phyloP scores from a whole-genome alignment of 108 stramenopile species.

The Pseudonitzschia pungens region DNA sequence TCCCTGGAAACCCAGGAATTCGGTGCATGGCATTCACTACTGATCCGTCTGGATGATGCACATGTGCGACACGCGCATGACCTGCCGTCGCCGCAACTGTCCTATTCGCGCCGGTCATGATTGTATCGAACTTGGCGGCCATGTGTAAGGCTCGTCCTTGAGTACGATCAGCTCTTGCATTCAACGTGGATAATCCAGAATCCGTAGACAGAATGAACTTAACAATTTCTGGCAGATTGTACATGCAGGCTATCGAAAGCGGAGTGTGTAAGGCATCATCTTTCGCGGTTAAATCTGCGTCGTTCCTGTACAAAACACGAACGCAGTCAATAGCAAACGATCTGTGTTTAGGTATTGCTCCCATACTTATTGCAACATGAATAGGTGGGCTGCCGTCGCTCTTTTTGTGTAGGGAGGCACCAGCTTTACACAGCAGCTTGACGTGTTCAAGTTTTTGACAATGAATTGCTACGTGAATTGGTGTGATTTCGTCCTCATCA shows the following conservation, averaged over 20 bases:
- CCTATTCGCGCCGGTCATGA: slow-evolving; percentile 17
- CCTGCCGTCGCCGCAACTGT: slow-evolving; percentile 27
- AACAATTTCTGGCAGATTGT: slow-evolving; percentile 67
- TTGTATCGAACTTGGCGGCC: slow-evolving; percentile 80
- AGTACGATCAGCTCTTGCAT: slow-evolving; percentile 65
- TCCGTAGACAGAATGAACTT: slow-evolving; percentile 59
- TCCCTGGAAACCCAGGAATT: slow-evolving; percentile 46
- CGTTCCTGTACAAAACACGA: slow-evolving; percentile 48
- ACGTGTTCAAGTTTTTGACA: slow-evolving; percentile 80
- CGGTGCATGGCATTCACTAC: slow-evolving; percentile 33
- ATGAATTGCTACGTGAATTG: slow-evolving; percentile 86
- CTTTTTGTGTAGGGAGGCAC: slow-evolving; percentile 65
- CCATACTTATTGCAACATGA: slow-evolving; percentile 84
- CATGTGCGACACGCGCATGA: slow-evolving; percentile 13
- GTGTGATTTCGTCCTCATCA: slow-evolving; percentile 88
- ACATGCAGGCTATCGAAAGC: slow-evolving; percentile 75
- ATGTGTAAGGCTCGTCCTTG: slow-evolving; percentile 82
- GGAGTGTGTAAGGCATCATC: slow-evolving; percentile 87
- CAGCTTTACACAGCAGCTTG: slow-evolving; percentile 70
- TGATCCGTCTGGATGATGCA: slow-evolving; percentile 44
- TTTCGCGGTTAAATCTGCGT: slow-evolving; percentile 73
- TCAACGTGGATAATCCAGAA: slow-evolving; percentile 60
- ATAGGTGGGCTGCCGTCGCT: slow-evolving; percentile 84
- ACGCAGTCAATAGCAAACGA: slow-evolving; percentile 80
- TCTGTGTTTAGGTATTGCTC: slow-evolving; percentile 58